Conservation (phyloP, 2,329 filamentous ascomycete genomes). For the Fusarium sp. region DNA sequence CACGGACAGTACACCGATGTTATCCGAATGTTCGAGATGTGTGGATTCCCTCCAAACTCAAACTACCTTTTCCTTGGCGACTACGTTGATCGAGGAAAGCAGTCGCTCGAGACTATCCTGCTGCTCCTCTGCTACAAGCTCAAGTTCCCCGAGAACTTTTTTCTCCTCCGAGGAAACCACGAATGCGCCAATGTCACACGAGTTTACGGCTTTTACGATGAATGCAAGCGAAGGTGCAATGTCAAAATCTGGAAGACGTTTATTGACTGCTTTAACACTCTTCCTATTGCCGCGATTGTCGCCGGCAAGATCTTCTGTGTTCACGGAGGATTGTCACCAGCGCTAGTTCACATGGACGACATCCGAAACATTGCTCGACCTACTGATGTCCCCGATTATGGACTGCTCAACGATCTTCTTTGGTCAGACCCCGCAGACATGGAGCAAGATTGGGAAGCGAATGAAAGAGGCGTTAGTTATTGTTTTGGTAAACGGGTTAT, state of each 20-base stretch:
- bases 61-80: conserved; percentile 99
- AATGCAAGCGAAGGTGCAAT: conserved; percentile 99
- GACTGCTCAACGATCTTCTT: conserved; percentile 90
- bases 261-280: conserved; percentile 99
- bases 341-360: conserved; percentile 96
- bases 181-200: conserved; percentile 99
- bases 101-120: conserved; percentile 98
- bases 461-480: conserved; percentile 96
- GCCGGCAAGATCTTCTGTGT: conserved; percentile 99
- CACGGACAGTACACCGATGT: conserved; percentile 99
- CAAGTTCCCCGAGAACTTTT: conserved; percentile 99
- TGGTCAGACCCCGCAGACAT: conserved; percentile 99
- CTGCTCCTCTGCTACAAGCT: conserved; percentile 98
- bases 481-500: conserved; percentile 99
- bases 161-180: conserved; percentile 97
- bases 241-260: conserved; percentile 99
- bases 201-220: conserved; percentile 99
- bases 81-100: conserved; percentile 98
- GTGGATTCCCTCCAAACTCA: conserved; percentile 97
- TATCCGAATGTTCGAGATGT: conserved; percentile 96
- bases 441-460: conserved; percentile 98
- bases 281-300: conserved; percentile 98
- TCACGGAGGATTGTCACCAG: conserved; percentile 95
- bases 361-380: conserved; percentile 95
- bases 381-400: conserved; percentile 97